Conservation (phyloP, 78 protist genomes). For the Dictyostelium citrinum region DNA sequence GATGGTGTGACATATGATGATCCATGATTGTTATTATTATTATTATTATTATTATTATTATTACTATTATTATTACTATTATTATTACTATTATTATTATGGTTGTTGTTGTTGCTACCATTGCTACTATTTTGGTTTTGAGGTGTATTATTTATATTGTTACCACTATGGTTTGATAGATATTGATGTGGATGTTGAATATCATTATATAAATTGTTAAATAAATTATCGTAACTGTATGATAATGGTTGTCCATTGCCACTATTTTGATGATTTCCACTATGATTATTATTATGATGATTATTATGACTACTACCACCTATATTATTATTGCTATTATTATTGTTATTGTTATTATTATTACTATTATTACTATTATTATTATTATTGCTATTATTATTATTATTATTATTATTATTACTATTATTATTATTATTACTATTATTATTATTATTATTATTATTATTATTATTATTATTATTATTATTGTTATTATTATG, state of each 20-base stretch:
- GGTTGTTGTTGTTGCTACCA: not conserved
- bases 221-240: not conserved
- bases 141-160: not conserved
- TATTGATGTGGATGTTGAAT: conserved; percentile 7
- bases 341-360: not conserved
- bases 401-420: not conserved
- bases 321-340: not conserved
- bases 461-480: not conserved
- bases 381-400: not conserved
- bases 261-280: not conserved
- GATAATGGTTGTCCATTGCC: not conserved
- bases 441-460: not conserved
- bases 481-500: not conserved
- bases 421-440: not conserved
- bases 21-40: not conserved
- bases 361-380: not conserved
- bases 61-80: not conserved
- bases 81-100: not conserved
- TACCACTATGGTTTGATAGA: not conserved
- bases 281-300: not conserved
- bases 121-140: not conserved
- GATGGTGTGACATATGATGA: not conserved
- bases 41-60: not conserved
- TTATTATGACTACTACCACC: not conserved
- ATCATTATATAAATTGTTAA: conserved; percentile 1